phyloP scores from a whole-genome alignment of 495 filamentous ascomycete species.

The Thermothielavioides terrestris region DNA sequence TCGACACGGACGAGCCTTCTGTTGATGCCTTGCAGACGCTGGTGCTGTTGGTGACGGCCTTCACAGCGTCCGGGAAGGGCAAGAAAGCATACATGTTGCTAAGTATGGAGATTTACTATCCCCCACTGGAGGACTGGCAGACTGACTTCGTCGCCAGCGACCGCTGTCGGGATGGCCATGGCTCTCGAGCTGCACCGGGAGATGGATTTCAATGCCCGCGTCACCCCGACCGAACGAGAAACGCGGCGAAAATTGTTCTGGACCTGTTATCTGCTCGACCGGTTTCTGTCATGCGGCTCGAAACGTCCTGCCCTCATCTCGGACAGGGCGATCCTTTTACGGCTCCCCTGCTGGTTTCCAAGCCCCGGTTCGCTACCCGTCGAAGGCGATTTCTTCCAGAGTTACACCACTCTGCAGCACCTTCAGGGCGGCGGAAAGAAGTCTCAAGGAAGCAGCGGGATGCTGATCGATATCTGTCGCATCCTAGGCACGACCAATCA shows the following conservation, averaged over 20 bases:
- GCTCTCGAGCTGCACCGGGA: constrained; percentile 70
- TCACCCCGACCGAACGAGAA: constrained; percentile 58
- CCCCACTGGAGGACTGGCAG: not conserved
- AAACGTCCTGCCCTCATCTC: constrained; percentile 67
- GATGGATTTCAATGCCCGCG: constrained; percentile 47
- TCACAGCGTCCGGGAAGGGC: constrained; percentile 66
- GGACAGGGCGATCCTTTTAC: constrained; percentile 63
- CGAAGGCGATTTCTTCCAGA: constrained; percentile 70
- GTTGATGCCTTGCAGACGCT: constrained; percentile 68
- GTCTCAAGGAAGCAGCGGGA: constrained; percentile 57
- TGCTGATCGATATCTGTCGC: constrained; percentile 74
- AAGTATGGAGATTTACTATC: constrained; percentile 37
- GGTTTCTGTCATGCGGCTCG: constrained; percentile 69
- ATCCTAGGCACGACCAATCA: constrained; percentile 76
- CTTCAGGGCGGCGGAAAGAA: constrained; percentile 56
- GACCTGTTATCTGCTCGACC: constrained; percentile 76
- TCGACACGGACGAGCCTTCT: constrained; percentile 71
- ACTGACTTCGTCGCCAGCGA: constrained; percentile 41
- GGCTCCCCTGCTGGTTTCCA: constrained; percentile 60
- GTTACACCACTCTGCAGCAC: constrained; percentile 61
- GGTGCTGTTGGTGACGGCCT: constrained; percentile 65
- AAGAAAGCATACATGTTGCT: constrained; percentile 82
- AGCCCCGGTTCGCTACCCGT: constrained; percentile 46
- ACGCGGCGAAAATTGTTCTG: constrained; percentile 69
- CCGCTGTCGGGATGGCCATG: constrained; percentile 70